Conservation (phyloP, 2,329 filamentous ascomycete genomes). For the Diaporthe batatas region DNA sequence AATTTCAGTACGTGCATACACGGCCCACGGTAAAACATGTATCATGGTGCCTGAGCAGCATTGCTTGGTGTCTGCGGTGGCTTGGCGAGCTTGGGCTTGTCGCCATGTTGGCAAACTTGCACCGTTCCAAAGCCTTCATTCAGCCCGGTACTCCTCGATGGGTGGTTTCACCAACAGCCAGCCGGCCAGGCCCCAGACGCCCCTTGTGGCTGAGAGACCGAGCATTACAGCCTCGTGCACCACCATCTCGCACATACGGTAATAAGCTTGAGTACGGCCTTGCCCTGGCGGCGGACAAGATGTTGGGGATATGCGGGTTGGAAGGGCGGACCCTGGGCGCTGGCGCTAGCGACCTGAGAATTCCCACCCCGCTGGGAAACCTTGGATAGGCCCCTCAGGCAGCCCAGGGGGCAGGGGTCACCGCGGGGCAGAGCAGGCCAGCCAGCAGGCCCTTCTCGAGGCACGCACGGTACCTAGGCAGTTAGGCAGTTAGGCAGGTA, state of each 20-base stretch:
- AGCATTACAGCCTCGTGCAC: constrained; percentile 21
- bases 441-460: background rate
- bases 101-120: too few relatives aligned
- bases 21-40: background rate
- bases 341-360: constrained; percentile 16
- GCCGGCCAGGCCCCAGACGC: background rate
- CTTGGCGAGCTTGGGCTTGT: background rate
- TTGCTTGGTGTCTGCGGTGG: constrained; percentile 7
- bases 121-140: background rate
- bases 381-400: background rate
- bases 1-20: background rate
- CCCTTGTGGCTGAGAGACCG: background rate
- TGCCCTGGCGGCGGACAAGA: constrained; percentile 52
- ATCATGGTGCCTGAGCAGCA: background rate
- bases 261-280: too few relatives aligned
- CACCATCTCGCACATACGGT: too few relatives aligned
- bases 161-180: constrained; percentile 4
- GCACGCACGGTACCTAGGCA: too few relatives aligned
- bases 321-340: constrained; percentile 40
- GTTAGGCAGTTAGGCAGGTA: too few relatives aligned
- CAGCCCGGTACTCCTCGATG: background rate
- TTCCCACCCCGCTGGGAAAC: constrained; percentile 1
- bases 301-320: constrained; percentile 60
- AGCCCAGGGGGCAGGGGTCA: constrained; percentile 5
- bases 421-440: background rate